These are phyloP conservation scores for Colletotrichum cordylinicola DNA, from an alignment of 2,329 filamentous ascomycete species.

Conservation along the genomic window DNA sequence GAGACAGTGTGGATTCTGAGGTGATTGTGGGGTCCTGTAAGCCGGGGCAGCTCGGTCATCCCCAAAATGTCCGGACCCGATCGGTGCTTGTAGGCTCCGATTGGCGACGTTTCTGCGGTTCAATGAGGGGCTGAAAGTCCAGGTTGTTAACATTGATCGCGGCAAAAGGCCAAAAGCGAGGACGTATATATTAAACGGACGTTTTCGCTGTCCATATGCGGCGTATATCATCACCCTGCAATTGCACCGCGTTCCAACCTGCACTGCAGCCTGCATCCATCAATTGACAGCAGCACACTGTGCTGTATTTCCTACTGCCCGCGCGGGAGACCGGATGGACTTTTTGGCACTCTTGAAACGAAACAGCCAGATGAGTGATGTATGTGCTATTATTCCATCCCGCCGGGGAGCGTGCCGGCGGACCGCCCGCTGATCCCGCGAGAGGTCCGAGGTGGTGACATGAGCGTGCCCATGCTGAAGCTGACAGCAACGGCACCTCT, in stretches of 20 bases:
- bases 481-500: not conserved
- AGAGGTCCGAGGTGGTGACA: not conserved
- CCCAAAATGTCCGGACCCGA: constrained; percentile 20
- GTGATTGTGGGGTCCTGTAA: not conserved
- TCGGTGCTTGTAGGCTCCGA: not conserved
- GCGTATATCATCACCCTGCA: not conserved
- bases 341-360: not conserved
- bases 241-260: not conserved
- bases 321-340: not conserved
- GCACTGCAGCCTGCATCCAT: not conserved
- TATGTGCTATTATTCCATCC: not conserved
- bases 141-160: not conserved
- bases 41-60: constrained; percentile 18
- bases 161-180: not conserved
- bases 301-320: not conserved
- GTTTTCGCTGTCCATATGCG: not conserved
- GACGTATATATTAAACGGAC: not conserved
- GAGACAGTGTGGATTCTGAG: not conserved
- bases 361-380: not conserved
- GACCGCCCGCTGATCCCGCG: not conserved
- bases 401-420: not conserved
- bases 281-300: not conserved
- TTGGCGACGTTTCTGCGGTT: not conserved
- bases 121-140: not conserved
- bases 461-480: not conserved